Evolutionary conservation across 495 filamentous ascomycete genomes (phyloP).

Genomic region (Aspergillus heteromorphus): DNA sequence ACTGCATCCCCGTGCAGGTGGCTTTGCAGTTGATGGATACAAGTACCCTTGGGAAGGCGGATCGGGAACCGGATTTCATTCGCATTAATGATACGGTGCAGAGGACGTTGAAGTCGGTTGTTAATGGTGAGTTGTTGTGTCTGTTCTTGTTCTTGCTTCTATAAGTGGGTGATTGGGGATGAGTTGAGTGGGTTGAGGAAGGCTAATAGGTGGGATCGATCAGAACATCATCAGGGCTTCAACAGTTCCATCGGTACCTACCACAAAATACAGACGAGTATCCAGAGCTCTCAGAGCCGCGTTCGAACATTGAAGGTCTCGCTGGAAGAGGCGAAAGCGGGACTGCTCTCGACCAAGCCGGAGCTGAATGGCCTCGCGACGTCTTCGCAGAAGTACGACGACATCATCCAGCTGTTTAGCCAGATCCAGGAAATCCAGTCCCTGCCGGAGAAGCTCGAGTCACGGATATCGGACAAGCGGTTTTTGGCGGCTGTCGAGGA

Average conservation of each 20-base stretch:
- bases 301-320: conserved; percentile 78
- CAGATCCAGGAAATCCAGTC: conserved; percentile 83
- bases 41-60: conserved; percentile 85
- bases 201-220: not conserved
- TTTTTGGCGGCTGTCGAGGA: conserved; percentile 91
- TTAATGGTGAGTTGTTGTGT: conserved; percentile 57
- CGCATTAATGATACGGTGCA: conserved; percentile 79
- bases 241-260: conserved; percentile 98
- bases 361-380: conserved; percentile 83
- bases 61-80: conserved; percentile 78
- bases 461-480: conserved; percentile 89
- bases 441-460: conserved; percentile 90
- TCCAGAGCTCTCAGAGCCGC: conserved; percentile 79
- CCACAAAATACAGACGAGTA: conserved; percentile 94
- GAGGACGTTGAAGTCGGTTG: conserved; percentile 85
- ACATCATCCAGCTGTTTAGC: conserved; percentile 76
- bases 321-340: conserved; percentile 73
- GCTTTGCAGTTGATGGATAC: conserved; percentile 90
- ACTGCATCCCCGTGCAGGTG: conserved; percentile 87
- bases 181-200: no score
- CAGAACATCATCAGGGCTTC: conserved; percentile 96
- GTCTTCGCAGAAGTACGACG: conserved; percentile 85
- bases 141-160: conserved; percentile 1
- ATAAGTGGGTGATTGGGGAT: not conserved
- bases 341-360: conserved; percentile 79